These are phyloP conservation scores for Sequoia sempervirens DNA, from an alignment of 75 land plant species.

Conservation along the genomic window DNA sequence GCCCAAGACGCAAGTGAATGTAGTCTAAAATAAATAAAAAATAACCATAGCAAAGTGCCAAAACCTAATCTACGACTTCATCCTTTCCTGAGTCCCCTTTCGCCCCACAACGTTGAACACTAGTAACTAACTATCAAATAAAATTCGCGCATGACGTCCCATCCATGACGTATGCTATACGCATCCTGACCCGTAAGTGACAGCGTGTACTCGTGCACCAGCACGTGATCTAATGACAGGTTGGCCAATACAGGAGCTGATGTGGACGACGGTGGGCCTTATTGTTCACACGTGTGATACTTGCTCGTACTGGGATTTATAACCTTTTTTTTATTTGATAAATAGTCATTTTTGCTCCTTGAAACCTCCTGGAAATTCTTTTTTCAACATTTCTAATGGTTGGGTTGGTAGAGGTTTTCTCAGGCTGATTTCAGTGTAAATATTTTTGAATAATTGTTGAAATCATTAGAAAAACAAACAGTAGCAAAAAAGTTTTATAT, in stretches of 20 bases:
- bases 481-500: too few relatives aligned
- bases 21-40: not conserved
- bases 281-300: not conserved
- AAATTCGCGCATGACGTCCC: too few relatives aligned
- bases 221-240: not conserved
- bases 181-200: too few relatives aligned
- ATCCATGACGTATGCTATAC: not conserved
- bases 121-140: too few relatives aligned
- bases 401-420: not conserved
- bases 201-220: not conserved
- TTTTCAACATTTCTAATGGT: not conserved
- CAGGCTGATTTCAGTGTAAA: too few relatives aligned
- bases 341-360: not conserved
- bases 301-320: not conserved
- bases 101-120: too few relatives aligned
- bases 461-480: too few relatives aligned
- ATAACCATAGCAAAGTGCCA: not conserved
- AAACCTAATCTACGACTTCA: not conserved
- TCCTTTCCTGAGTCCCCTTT: not conserved
- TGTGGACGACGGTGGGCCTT: not conserved
- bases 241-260: not conserved
- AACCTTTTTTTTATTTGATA: not conserved
- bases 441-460: too few relatives aligned
- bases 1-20: conserved; percentile 1
- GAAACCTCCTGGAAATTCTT: not conserved